These are phyloP conservation scores for Naganishia antarctica DNA, from an alignment of 768 basidiomycete species.

Conservation along the genomic window DNA sequence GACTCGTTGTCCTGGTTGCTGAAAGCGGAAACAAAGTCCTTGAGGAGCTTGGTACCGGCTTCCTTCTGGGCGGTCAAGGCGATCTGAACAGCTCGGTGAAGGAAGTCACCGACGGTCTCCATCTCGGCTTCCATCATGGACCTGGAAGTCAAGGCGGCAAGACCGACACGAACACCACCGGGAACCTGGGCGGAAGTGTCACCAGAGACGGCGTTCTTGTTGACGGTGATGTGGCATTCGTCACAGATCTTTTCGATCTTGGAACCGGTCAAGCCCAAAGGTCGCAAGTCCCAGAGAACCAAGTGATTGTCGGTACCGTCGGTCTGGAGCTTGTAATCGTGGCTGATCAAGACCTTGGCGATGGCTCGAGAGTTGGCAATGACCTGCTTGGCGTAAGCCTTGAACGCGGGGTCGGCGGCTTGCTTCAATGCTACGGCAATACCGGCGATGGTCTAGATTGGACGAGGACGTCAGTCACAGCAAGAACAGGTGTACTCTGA, in stretches of 20 bases:
- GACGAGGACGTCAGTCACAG: background rate
- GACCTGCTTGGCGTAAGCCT: conserved; percentile 89
- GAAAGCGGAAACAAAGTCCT: conserved; percentile 80
- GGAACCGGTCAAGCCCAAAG: conserved; percentile 90
- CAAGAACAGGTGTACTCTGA: background rate
- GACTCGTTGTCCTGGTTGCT: conserved; percentile 54
- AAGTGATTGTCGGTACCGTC: conserved; percentile 96
- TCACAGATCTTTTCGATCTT: conserved; percentile 99
- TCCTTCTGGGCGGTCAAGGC: conserved; percentile 85
- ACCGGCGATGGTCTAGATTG: conserved; percentile 77
- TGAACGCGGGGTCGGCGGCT: conserved; percentile 81
- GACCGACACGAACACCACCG: conserved; percentile 94
- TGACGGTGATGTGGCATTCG: conserved; percentile 86
- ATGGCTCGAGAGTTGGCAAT: conserved; percentile 79
- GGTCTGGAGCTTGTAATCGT: conserved; percentile 95
- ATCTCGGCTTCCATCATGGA: conserved; percentile 85
- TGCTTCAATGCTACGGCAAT: conserved; percentile 89
- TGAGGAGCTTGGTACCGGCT: conserved; percentile 86
- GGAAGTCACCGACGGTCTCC: conserved; percentile 77
- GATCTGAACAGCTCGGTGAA: conserved; percentile 91
- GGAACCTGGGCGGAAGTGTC: conserved; percentile 92
- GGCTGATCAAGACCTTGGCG: conserved; percentile 62
- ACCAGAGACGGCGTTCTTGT: conserved; percentile 90
- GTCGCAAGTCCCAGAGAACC: conserved; percentile 94
- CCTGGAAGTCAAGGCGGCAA: conserved; percentile 87